phyloP scores from a whole-genome alignment of 768 basidiomycete species.

The Russula sp. region DNA sequence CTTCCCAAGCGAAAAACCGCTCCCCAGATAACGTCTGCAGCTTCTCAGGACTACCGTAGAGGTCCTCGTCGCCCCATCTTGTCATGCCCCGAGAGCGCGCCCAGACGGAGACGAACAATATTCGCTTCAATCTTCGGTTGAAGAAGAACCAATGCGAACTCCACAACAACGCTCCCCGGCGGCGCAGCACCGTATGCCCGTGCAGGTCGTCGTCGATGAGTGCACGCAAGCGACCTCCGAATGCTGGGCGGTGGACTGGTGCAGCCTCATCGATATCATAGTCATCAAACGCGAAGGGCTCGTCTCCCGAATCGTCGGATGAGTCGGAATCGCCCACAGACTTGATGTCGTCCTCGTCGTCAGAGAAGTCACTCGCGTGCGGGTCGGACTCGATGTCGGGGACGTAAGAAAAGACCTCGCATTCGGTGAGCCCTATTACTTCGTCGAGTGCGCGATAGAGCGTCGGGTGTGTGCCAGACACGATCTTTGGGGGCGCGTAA shows the following conservation, averaged over 20 bases:
- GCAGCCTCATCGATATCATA: slow-evolving; percentile 60
- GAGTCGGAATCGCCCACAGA: slow-evolving; percentile 55
- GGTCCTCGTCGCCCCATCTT: slow-evolving; percentile 36
- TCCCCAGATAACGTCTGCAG: slow-evolving; percentile 37
- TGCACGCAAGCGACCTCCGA: slow-evolving; percentile 22
- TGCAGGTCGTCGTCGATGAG: slow-evolving; percentile 33
- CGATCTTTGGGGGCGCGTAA: slow-evolving; percentile 62
- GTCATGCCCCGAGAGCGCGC: slow-evolving; percentile 61
- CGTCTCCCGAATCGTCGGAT: slow-evolving; percentile 63
- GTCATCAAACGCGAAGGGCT: slow-evolving; percentile 72
- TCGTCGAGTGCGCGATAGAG: slow-evolving; percentile 85
- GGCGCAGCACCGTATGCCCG: slow-evolving; percentile 40
- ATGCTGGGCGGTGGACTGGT: slow-evolving; percentile 20
- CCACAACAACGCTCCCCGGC: slow-evolving; percentile 83
- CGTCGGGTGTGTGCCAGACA: slow-evolving; percentile 81
- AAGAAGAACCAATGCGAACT: slow-evolving; percentile 97
- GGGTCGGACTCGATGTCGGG: slow-evolving; percentile 95
- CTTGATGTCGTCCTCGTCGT: slow-evolving; percentile 70
- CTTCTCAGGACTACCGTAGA: slow-evolving; percentile 26
- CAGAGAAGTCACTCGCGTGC: slow-evolving; percentile 74
- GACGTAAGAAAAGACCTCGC: slow-evolving; percentile 91
- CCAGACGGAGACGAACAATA: slow-evolving; percentile 90
- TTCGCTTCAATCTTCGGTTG: slow-evolving; percentile 85
- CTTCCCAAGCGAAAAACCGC: slow-evolving; percentile 76
- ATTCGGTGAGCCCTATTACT: slow-evolving; percentile 82